Evolutionary conservation across 2,329 filamentous ascomycete species (phyloP), one percentile per base, ranked within the genome.

Genomic region (Bretziella fagacearum): DNA sequence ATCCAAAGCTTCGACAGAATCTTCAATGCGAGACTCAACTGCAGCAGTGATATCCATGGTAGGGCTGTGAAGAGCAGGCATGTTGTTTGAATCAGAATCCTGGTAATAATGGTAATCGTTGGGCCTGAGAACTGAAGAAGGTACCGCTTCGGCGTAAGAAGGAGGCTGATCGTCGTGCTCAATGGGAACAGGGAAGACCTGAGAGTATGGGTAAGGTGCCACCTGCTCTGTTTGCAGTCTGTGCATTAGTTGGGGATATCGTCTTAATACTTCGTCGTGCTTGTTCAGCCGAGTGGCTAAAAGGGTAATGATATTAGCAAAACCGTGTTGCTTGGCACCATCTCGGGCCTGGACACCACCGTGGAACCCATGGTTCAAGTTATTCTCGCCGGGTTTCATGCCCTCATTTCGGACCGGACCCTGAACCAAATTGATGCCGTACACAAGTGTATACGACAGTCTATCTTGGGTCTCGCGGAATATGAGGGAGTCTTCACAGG

Each of bases 1-100:
- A 55, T 79, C 76, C 17, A 79, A 62, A 52, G 73, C 74, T 56
- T 77, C 74, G 6, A 79, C 61, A 1, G 74, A 78, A 56, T 79
- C 75, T 55, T 79, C 76, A 43, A 79, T 79, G 15, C 73, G 69
- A 22, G 67, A 58, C 30, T 59, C 56, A 39, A 58, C 54, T 32
- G 52, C 61, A 10, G 64, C 60, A 1, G 54, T 63, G 25, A 18
- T 40, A 26, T 11, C 30, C 13, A 43, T 26, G 10, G 6, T 29
- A 7, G 41, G 27, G 27, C 27, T 33, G 18, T 44, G 41, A 26
- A 39, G 33, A 10, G 6, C 18, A 20, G 32, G 15, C 44, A 46
- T 46, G n/a, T 30, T 39, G 18, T 27, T 22, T 6, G 25, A 13
- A 22, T 8, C 11, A 7, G 20, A 20, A 15, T 35, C n/a, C 18